Evolutionary conservation across 208 protist genomes (phyloP), one percentile per base, ranked within the genome.

Genomic region (Wallacemonas collosoma): DNA sequence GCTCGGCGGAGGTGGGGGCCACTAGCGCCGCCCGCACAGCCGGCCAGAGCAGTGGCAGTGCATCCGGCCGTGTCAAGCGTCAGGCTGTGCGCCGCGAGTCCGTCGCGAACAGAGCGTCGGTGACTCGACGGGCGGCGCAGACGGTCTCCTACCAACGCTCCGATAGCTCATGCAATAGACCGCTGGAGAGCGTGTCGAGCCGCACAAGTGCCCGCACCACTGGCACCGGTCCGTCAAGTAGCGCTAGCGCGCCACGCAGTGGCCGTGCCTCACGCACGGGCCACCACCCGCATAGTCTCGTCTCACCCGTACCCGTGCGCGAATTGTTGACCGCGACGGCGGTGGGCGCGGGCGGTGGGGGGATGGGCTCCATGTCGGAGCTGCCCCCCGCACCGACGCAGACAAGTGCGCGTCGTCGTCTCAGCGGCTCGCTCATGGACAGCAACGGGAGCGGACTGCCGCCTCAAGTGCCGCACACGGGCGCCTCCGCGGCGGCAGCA

Each of bases 171-270:
- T 55, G 71, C 54, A 65, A 51, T 39, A 43, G 40, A 3, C 55
- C 67, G 48, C 81, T 75, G 4, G 74, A 82, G n/a, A 65, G 41
- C 41, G 35, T 4, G n/a, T 65, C 40, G 12, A 26, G 41, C 60
- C 60, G 60, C 41, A 11, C 26, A 6, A 15, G 38, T n/a, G 17
- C 17, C 79, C 79, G 58, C 55, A 68, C 47, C 71, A 70, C 14
- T 66, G 76, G 17, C 41, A 35, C 11, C 71, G 75, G 44, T 72
- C 73, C 38, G 55, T 74, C 1, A 64, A 5, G 14, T 3, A 61
- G 60, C 57, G 74, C 51, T 63, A 86, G 77, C 54, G 74, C 74
- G 6, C 77, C 71, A 15, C 76, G 81, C 58, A 79, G 48, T 4
- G 70, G 73, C 15, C 60, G 53, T 36, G 47, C 71, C 38, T 61